These are phyloP conservation scores for Holtermanniella nyarrowii DNA, from an alignment of 768 basidiomycete species.

Conservation along the genomic window DNA sequence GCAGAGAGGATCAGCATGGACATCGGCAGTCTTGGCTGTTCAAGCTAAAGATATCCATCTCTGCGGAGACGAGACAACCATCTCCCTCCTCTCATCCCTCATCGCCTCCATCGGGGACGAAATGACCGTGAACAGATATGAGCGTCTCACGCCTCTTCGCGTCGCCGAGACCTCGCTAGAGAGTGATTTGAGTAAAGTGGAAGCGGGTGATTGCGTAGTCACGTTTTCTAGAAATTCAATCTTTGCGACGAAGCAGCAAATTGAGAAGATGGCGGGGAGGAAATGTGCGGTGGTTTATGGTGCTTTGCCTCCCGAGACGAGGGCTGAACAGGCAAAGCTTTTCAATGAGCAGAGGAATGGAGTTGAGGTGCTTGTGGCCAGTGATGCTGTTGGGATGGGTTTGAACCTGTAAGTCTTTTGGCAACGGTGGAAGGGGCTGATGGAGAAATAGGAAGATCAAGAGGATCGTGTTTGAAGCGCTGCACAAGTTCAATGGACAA, in stretches of 20 bases:
- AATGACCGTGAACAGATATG: constrained; percentile 65
- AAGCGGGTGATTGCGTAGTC: constrained; percentile 82
- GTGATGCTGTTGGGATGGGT: constrained; percentile 95
- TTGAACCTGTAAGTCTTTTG: constrained; percentile 63
- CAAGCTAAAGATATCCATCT: constrained; percentile 76
- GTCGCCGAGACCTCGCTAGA: constrained; percentile 57
- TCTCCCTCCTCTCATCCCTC: constrained; percentile 58
- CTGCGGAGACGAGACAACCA: constrained; percentile 87
- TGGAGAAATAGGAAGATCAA: constrained; percentile 64
- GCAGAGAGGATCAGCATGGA: constrained; percentile 73
- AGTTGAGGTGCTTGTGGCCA: constrained; percentile 81
- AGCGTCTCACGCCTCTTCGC: constrained; percentile 74
- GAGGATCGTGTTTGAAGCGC: constrained; percentile 64
- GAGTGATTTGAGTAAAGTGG: constrained; percentile 53
- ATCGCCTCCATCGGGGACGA: constrained; percentile 73
- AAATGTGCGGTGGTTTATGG: constrained; percentile 90
- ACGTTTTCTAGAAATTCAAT: constrained; percentile 68
- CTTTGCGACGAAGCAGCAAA: constrained; percentile 59
- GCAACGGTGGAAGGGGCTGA: constrained; percentile 1
- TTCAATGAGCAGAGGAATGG: constrained; percentile 80
- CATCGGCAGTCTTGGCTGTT: constrained; percentile 63
- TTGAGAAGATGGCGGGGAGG: constrained; percentile 64
- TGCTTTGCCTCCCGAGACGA: constrained; percentile 76
- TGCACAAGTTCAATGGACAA: constrained; percentile 58
- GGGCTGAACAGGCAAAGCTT: constrained; percentile 79